phyloP scores from a whole-genome alignment of 2,329 filamentous ascomycete genomes.

The Hypoxylon sp. region DNA sequence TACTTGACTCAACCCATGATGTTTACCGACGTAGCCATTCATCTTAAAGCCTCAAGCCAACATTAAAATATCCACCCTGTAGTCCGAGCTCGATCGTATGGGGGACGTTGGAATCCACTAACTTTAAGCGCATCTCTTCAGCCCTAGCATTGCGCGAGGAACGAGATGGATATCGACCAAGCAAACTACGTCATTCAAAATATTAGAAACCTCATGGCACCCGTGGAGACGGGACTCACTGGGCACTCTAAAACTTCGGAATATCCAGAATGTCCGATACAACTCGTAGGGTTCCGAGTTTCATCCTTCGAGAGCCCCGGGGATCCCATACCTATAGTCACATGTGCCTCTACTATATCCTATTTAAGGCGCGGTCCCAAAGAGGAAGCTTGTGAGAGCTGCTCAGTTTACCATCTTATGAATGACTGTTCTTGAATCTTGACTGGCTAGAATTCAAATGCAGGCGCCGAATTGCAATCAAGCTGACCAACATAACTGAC shows the following conservation, averaged over 20 bases:
- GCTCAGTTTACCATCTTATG: constrained; percentile 18
- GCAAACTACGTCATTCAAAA: constrained; percentile 10
- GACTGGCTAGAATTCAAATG: constrained; percentile 23
- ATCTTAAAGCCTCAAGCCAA: constrained; percentile 2
- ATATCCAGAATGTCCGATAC: constrained; percentile 26
- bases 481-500: constrained; percentile 27
- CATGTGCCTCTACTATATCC: neutral
- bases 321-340: neutral
- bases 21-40: neutral
- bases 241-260: constrained; percentile 2
- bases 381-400: constrained; percentile 20
- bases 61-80: neutral
- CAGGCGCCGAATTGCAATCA: constrained; percentile 24
- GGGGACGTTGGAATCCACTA: neutral
- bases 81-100: neutral
- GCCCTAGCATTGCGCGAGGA: constrained; percentile 1
- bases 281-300: neutral
- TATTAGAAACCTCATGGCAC: neutral
- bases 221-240: neutral
- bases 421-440: constrained; percentile 19
- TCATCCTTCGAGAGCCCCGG: neutral
- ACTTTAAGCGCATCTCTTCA: constrained; percentile 4
- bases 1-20: constrained; percentile 3
- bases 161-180: neutral
- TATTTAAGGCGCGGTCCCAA: constrained; percentile 12